Conservation (phyloP, 495 filamentous ascomycete genomes). For the Lasiosphaeriaceae sp. region DNA sequence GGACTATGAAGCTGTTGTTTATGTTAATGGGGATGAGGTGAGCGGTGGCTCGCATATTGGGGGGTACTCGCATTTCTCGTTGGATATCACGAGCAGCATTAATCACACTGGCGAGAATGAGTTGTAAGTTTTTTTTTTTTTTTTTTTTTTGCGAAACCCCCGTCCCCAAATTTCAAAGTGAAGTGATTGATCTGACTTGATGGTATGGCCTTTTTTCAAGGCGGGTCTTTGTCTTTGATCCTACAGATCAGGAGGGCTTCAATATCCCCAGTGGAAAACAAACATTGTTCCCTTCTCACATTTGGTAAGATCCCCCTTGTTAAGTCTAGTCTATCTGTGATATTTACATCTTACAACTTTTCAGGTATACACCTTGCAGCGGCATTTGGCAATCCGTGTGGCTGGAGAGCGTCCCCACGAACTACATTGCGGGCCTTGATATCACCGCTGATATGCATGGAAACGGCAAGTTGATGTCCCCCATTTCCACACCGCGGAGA, state of each 20-base stretch:
- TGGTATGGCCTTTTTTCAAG: constrained; percentile 34
- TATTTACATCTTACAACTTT: too few species aligned
- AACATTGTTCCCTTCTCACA: constrained; percentile 53
- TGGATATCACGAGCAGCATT: constrained; percentile 55
- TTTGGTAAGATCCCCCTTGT: constrained; percentile 37
- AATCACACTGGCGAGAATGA: constrained; percentile 43
- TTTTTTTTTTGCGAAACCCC: too few species aligned
- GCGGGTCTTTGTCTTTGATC: constrained; percentile 60
- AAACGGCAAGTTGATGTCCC: constrained; percentile 42
- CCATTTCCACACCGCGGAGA: not conserved
- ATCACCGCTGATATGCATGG: constrained; percentile 57
- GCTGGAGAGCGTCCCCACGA: constrained; percentile 56
- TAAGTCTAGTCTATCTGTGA: too few species aligned
- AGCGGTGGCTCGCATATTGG: constrained; percentile 54
- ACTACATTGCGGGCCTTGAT: constrained; percentile 54
- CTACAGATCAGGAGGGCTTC: constrained; percentile 47
- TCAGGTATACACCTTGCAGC: constrained; percentile 57
- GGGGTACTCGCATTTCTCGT: constrained; percentile 58
- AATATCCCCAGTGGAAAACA: constrained; percentile 67
- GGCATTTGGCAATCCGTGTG: constrained; percentile 71
- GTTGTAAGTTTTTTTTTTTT: constrained; percentile 36
- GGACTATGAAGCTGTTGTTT: constrained; percentile 63
- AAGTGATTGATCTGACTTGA: too few species aligned
- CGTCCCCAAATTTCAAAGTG: too few species aligned
- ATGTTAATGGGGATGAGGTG: constrained; percentile 55